A percentile compares a stretch with the other conserved stretches of the same genome.
phyloP scores from a whole-genome alignment of 176 grass and related monocot genomes.

The Ensete glaucum region DNA sequence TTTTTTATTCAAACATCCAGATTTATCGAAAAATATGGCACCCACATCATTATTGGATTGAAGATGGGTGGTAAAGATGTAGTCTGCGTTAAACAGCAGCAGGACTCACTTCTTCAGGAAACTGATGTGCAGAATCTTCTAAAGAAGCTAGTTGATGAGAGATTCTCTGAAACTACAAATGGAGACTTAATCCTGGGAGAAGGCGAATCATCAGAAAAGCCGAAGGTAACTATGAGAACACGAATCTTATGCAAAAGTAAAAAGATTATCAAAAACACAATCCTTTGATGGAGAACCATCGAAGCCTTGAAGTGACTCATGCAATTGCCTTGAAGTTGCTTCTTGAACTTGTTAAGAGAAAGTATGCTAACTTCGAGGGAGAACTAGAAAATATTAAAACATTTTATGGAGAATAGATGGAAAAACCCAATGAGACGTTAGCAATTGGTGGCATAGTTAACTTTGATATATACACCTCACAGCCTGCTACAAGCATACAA shows the following conservation, averaged over 20 bases:
- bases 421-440: neutral
- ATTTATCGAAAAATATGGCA: slow-evolving; percentile 82
- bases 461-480: too few relatives aligned
- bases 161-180: slow-evolving; percentile 25
- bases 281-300: too few relatives aligned
- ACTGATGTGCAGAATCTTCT: slow-evolving; percentile 51
- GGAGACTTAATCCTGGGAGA: neutral
- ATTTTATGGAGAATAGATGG: neutral
- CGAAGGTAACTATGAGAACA: slow-evolving; percentile 27
- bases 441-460: neutral
- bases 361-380: neutral
- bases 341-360: too few relatives aligned
- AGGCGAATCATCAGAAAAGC: slow-evolving; percentile 6
- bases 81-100: slow-evolving; percentile 68
- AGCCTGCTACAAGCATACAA: too few relatives aligned
- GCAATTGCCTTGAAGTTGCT: too few relatives aligned
- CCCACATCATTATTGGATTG: slow-evolving; percentile 62
- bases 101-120: slow-evolving; percentile 47
- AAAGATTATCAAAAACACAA: too few relatives aligned
- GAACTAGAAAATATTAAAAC: neutral
- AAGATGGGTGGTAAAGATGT: slow-evolving; percentile 79
- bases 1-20: slow-evolving; percentile 12
- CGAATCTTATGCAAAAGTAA: too few relatives aligned
- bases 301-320: too few relatives aligned
- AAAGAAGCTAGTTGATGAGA: slow-evolving; percentile 50